These are phyloP conservation scores for Eleusine indica DNA, from an alignment of 176 grass and related monocot genomes.

Conservation along the genomic window DNA sequence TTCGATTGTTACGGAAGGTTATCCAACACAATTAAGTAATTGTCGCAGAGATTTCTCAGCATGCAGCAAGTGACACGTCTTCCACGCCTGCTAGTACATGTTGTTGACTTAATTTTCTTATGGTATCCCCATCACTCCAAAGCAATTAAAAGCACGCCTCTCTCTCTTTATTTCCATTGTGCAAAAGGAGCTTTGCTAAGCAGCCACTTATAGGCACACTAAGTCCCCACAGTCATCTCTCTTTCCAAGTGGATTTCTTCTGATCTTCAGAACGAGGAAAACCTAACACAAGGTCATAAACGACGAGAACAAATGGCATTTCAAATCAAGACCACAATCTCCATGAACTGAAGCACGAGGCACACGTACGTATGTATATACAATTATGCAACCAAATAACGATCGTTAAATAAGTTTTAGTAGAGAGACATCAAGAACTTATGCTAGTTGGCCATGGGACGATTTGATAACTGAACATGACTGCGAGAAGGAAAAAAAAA, in stretches of 20 bases:
- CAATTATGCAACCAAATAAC: background rate
- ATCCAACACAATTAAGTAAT: background rate
- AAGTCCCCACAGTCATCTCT: background rate
- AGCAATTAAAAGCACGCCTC: conserved; percentile 28
- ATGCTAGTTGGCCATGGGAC: background rate
- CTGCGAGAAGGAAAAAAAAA: background rate
- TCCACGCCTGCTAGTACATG: conserved; percentile 7
- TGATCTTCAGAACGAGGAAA: conserved; percentile 5
- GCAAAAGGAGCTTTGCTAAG: conserved; percentile 51
- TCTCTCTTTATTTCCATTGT: conserved; percentile 13
- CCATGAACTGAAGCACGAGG: conserved; percentile 16
- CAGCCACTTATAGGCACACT: conserved; percentile 13
- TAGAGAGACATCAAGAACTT: background rate
- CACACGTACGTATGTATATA: conserved; percentile 7
- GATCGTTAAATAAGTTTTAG: background rate
- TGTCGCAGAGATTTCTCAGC: conserved; percentile 19
- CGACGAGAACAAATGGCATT: background rate
- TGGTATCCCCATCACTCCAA: conserved; percentile 29
- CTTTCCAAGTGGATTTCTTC: conserved; percentile 27
- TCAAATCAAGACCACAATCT: conserved; percentile 13
- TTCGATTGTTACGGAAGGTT: background rate
- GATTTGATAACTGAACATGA: conserved; percentile 7
- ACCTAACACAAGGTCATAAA: conserved; percentile 20
- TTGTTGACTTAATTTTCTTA: conserved; percentile 39
- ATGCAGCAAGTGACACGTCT: conserved; percentile 7